phyloP scores from a whole-genome alignment of 768 basidiomycete species.

The Lyophyllum semitale region DNA sequence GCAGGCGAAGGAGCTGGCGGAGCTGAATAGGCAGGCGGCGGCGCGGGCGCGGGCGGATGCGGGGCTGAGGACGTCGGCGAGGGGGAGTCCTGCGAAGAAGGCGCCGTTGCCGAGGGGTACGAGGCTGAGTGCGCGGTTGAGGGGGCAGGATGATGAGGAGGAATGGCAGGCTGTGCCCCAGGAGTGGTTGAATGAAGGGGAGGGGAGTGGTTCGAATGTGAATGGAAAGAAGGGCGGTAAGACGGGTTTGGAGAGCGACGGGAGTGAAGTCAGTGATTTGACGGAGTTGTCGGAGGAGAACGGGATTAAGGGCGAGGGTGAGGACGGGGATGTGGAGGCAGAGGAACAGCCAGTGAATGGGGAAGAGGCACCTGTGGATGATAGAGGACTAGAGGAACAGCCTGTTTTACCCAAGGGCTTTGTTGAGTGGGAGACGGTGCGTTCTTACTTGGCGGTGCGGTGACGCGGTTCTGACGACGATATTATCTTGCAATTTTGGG shows the following conservation, averaged over 20 bases:
- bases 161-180: conserved; percentile 82
- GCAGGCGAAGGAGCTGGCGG: conserved; percentile 69
- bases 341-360: conserved; percentile 12
- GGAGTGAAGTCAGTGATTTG: conserved; percentile 68
- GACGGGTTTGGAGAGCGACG: conserved; percentile 65
- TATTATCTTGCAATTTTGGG: neutral
- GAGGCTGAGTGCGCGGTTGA: conserved; percentile 64
- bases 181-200: conserved; percentile 58
- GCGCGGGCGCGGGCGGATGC: conserved; percentile 15
- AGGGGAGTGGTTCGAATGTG: conserved; percentile 6
- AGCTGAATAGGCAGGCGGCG: conserved; percentile 55
- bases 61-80: conserved; percentile 12
- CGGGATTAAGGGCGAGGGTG: conserved; percentile 5
- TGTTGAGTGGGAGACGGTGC: conserved; percentile 91
- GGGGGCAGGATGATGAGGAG: conserved; percentile 59
- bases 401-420: conserved; percentile 50
- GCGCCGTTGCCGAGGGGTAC: conserved; percentile 49
- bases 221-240: conserved; percentile 27
- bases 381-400: conserved; percentile 19
- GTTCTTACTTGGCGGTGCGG: conserved; percentile 15
- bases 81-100: conserved; percentile 10
- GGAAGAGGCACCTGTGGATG: conserved; percentile 11
- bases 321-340: conserved; percentile 16
- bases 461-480: neutral
- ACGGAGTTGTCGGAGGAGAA: conserved; percentile 68